These are phyloP conservation scores for Cetradonia linearis DNA, from an alignment of 495 filamentous ascomycete genomes.

Conservation along the genomic window DNA sequence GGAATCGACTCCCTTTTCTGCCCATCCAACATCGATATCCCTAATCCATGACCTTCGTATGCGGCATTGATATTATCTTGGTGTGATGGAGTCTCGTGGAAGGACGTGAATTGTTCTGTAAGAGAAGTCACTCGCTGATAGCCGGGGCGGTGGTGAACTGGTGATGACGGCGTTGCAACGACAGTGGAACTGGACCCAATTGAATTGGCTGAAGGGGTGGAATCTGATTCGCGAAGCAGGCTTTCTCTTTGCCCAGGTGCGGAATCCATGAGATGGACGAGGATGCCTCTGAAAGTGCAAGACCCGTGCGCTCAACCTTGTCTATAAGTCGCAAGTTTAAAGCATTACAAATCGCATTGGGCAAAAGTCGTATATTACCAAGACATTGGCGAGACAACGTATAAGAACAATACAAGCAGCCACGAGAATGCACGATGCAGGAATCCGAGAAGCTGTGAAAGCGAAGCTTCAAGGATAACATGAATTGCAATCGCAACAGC, in stretches of 20 bases:
- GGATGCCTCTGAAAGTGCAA: background rate
- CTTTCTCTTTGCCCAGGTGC: background rate
- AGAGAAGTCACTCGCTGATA: background rate
- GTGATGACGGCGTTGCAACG: background rate
- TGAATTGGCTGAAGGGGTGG: background rate
- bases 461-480: no score
- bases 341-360: background rate
- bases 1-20: background rate
- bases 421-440: background rate
- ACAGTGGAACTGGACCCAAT: conserved; percentile 4
- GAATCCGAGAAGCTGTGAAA: background rate
- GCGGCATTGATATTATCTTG: conserved; percentile 3
- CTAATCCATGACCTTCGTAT: conserved; percentile 14
- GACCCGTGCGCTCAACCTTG: background rate
- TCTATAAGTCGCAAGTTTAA: background rate
- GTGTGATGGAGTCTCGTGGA: background rate
- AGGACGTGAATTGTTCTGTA: background rate
- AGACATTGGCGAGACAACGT: background rate
- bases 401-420: background rate
- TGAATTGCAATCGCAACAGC: background rate
- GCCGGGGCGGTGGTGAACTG: background rate
- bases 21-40: conserved; percentile 11
- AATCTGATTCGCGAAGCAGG: background rate
- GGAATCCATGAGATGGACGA: background rate
- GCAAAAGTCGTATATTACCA: background rate